Evolutionary conservation across 148 eudicot species (phyloP).

Genomic region (Rhododendron ferrugineum): DNA sequence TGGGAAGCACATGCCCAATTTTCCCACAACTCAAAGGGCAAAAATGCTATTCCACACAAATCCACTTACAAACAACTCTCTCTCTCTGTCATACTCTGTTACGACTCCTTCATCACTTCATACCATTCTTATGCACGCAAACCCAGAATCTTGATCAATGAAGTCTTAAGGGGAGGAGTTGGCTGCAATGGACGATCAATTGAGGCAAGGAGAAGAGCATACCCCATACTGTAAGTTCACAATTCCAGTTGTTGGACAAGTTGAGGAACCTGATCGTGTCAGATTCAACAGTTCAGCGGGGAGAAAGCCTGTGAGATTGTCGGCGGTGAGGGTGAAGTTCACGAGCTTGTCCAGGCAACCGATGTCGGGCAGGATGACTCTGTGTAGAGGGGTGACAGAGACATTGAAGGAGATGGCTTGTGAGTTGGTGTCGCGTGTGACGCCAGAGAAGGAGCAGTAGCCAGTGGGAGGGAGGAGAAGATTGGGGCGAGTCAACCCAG

Average conservation of each 20-base stretch:
- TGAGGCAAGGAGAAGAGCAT: no score
- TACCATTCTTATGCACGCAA: no score
- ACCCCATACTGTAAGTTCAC: no score
- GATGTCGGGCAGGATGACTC: slow-evolving; percentile 45
- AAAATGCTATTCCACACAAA: no score
- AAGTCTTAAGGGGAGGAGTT: no score
- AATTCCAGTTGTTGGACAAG: slow-evolving; percentile 34
- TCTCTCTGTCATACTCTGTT: no score
- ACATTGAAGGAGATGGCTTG: slow-evolving; percentile 45
- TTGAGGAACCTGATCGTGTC: slow-evolving; percentile 34
- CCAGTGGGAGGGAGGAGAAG: neutral
- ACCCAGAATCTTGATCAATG: no score
- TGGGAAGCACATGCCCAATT: no score
- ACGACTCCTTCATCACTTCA: no score
- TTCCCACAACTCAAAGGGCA: no score
- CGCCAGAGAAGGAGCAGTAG: slow-evolving; percentile 69
- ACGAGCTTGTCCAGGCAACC: slow-evolving; percentile 37
- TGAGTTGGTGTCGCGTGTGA: slow-evolving; percentile 38
- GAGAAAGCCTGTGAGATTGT: slow-evolving; percentile 51
- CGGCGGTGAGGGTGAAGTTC: slow-evolving; percentile 31
- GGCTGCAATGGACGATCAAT: no score
- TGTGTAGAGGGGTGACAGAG: slow-evolving; percentile 30
- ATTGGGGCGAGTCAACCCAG: slow-evolving; percentile 17
- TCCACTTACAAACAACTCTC: no score
- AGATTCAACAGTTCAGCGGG: slow-evolving; percentile 41